Evolutionary conservation across 257 asterid genomes (phyloP).

Genomic region (Osmanthus fragrans): DNA sequence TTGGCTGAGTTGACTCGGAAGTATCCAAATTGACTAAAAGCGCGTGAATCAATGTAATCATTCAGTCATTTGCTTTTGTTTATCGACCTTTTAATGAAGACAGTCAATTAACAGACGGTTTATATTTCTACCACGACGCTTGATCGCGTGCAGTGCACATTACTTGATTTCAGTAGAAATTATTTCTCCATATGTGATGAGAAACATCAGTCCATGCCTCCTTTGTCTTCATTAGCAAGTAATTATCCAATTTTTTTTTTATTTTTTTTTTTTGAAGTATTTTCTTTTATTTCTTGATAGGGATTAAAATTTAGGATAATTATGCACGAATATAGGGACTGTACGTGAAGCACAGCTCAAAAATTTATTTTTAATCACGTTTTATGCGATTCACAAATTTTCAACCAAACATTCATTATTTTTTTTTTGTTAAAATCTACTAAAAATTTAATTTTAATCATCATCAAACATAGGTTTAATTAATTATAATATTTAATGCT

Average conservation of each 20-base stretch:
- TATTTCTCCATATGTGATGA: neutral
- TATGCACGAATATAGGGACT: no score
- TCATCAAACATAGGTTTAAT: no score
- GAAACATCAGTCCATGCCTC: neutral
- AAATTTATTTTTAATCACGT: no score
- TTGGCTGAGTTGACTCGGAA: conserved; percentile 20
- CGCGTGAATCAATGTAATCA: conserved; percentile 1
- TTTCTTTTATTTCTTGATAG: neutral
- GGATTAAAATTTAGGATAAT: no score
- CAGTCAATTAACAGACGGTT: neutral
- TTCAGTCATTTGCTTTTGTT: neutral
- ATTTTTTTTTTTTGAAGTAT: neutral
- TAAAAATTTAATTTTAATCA: no score
- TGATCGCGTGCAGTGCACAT: neutral
- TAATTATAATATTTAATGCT: no score
- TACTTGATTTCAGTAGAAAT: neutral
- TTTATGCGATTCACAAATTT: no score
- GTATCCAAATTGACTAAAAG: neutral
- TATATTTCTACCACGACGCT: neutral
- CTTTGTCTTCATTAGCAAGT: neutral
- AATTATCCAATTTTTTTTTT: neutral
- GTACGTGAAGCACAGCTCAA: no score
- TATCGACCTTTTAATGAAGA: neutral
- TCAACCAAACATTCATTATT: no score
- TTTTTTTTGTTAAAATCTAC: no score